A percentile compares a stretch with the other conserved stretches of the same genome.
phyloP scores from a whole-genome alignment of 2,329 filamentous ascomycete genomes.

The Aspergillus sp. region DNA sequence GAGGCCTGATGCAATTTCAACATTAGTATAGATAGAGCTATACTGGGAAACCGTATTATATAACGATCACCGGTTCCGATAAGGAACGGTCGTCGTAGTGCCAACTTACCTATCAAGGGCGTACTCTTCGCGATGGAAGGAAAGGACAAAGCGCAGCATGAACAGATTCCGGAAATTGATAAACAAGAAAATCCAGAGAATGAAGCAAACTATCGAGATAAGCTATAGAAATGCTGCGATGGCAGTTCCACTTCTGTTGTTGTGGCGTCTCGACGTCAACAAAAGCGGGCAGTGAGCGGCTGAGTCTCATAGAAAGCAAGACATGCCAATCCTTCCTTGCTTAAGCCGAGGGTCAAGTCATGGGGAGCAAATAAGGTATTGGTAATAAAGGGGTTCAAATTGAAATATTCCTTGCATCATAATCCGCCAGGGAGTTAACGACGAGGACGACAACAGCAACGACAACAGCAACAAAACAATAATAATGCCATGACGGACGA shows the following conservation, averaged over 20 bases:
- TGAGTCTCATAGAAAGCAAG: conserved; percentile 4
- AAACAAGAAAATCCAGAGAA: neutral
- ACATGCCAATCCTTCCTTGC: conserved; percentile 12
- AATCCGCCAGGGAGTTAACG: conserved; percentile 4
- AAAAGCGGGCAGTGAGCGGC: conserved; percentile 7
- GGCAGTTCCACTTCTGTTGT: conserved; percentile 16
- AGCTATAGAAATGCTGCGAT: conserved; percentile 1
- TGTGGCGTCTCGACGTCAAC: conserved; percentile 14
- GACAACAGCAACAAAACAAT: conserved; percentile 12
- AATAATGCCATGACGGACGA: conserved; percentile 7
- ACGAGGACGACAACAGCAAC: conserved; percentile 7
- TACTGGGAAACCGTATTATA: neutral
- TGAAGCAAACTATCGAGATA: conserved; percentile 1
- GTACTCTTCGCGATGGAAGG: conserved; percentile 6
- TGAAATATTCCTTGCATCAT: conserved; percentile 23
- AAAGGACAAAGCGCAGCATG: conserved; percentile 9
- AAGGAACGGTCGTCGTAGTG: neutral
- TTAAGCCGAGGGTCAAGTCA: conserved; percentile 2
- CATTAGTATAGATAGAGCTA: neutral
- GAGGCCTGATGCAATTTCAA: neutral
- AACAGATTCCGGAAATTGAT: conserved; percentile 1
- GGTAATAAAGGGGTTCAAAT: conserved; percentile 1
- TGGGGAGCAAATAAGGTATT: neutral
- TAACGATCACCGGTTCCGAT: neutral
- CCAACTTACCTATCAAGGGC: conserved; percentile 9